A percentile compares a stretch with the other conserved stretches of the same genome.
Conservation (phyloP, 495 filamentous ascomycete species). For the Talaromyces borbonicus region DNA sequence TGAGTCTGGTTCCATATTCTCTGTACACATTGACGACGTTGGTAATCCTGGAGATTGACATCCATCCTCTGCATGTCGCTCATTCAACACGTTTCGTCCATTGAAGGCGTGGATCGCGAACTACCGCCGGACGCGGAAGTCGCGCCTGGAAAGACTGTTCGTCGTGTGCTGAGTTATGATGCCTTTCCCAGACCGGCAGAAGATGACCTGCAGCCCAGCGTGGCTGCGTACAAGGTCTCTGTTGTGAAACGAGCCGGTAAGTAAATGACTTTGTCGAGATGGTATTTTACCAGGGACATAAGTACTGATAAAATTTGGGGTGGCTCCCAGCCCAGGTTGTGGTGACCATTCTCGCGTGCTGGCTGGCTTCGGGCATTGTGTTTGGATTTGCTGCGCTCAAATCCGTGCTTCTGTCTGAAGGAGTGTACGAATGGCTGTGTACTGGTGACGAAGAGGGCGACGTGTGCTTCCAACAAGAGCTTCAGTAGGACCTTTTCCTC, state of each 20-base stretch:
- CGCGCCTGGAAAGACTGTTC: background rate
- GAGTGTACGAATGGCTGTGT: conserved; percentile 54
- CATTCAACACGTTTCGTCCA: conserved; percentile 30
- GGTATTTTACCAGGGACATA: conserved; percentile 8
- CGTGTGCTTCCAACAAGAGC: conserved; percentile 59
- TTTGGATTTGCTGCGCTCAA: conserved; percentile 78
- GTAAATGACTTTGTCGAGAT: too few species aligned
- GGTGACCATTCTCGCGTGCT: conserved; percentile 50
- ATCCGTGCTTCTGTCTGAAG: conserved; percentile 55
- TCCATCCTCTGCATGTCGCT: conserved; percentile 25
- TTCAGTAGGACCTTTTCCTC: conserved; percentile 33
- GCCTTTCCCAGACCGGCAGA: conserved; percentile 15
- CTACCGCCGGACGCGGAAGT: background rate
- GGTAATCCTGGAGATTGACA: background rate
- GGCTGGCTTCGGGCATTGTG: conserved; percentile 56
- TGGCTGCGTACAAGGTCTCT: conserved; percentile 44
- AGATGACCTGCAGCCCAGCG: conserved; percentile 16
- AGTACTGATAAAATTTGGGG: background rate
- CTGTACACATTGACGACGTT: background rate
- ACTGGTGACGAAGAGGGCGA: conserved; percentile 33
- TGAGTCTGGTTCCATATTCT: too few species aligned
- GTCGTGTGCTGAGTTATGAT: conserved; percentile 25
- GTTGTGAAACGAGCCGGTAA: conserved; percentile 39
- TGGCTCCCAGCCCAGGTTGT: conserved; percentile 47
- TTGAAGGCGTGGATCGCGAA: conserved; percentile 32